Conservation (phyloP, 139 green algal species). For the Pleodorina starrii region DNA sequence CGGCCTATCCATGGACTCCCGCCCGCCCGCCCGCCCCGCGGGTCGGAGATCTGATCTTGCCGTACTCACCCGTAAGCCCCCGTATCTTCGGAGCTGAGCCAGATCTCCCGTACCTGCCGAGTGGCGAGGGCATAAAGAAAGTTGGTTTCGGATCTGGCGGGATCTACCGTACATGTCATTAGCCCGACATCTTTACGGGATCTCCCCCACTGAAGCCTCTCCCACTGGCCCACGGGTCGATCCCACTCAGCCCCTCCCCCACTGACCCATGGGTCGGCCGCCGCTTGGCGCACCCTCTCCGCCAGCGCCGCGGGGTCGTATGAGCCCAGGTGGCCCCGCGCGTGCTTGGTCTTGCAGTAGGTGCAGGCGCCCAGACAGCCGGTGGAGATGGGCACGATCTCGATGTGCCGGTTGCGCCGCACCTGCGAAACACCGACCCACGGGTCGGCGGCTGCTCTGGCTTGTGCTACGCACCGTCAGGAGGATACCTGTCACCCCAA, state of each 20-base stretch:
- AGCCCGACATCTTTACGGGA: too few species aligned
- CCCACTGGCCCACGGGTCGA: too few species aligned
- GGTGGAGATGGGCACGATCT: constrained; percentile 94
- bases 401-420: constrained; percentile 87
- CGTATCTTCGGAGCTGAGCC: constrained; percentile 94
- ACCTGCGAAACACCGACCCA: constrained; percentile 66
- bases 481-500: too few species aligned
- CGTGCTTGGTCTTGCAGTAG: constrained; percentile 99
- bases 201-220: too few species aligned
- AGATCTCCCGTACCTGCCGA: constrained; percentile 88
- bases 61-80: constrained; percentile 82
- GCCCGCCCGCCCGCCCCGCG: neutral
- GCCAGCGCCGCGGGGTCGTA: constrained; percentile 81
- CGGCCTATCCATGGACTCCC: too few species aligned
- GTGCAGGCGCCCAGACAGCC: constrained; percentile 94
- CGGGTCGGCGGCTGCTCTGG: too few species aligned
- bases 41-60: too few species aligned
- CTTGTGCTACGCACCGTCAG: too few species aligned
- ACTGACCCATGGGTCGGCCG: constrained; percentile 73
- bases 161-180: too few species aligned
- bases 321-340: constrained; percentile 85
- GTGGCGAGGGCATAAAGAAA: neutral
- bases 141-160: neutral
- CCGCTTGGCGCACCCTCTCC: constrained; percentile 68
- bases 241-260: too few species aligned